phyloP scores from a whole-genome alignment of 176 grass and related monocot genomes.

The Poa pratensis region DNA sequence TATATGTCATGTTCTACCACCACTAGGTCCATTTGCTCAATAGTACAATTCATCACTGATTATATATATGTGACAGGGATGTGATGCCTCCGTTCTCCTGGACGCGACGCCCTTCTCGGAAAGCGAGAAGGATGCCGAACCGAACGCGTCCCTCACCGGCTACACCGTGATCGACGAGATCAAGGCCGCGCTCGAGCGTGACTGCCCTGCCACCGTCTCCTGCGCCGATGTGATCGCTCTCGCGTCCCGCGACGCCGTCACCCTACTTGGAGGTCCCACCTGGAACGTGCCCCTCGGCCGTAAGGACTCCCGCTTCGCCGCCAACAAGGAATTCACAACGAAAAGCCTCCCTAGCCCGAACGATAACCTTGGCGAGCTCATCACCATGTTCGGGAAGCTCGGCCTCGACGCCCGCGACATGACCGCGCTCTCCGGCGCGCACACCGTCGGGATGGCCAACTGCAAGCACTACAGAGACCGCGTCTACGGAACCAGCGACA shows the following conservation, averaged over 20 bases:
- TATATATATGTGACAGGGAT: slow-evolving; percentile 38
- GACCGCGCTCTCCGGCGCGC: slow-evolving; percentile 59
- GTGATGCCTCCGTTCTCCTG: slow-evolving; percentile 63
- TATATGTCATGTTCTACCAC: too few species aligned
- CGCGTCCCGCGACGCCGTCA: slow-evolving; percentile 64
- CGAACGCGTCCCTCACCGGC: slow-evolving; percentile 47
- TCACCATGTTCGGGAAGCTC: slow-evolving; percentile 36
- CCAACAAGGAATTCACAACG: slow-evolving; percentile 33
- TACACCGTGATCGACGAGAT: slow-evolving; percentile 66
- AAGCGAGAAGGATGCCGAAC: slow-evolving; percentile 53
- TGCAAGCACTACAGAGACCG: slow-evolving; percentile 17
- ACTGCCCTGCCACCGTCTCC: slow-evolving; percentile 59
- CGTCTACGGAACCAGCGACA: neutral
- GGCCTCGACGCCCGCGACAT: slow-evolving; percentile 56
- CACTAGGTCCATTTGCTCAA: neutral
- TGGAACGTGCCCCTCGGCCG: slow-evolving; percentile 75
- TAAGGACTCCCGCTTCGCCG: slow-evolving; percentile 54
- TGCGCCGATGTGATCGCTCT: slow-evolving; percentile 62
- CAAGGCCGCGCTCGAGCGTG: slow-evolving; percentile 53
- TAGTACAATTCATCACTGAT: neutral
- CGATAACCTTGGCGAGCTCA: slow-evolving; percentile 30
- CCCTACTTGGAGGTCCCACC: slow-evolving; percentile 52
- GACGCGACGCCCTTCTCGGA: slow-evolving; percentile 40
- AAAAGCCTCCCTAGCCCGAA: slow-evolving; percentile 43
- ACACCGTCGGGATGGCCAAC: slow-evolving; percentile 45